Conservation (phyloP, 2,329 filamentous ascomycete species). For the Penicillium sp. region DNA sequence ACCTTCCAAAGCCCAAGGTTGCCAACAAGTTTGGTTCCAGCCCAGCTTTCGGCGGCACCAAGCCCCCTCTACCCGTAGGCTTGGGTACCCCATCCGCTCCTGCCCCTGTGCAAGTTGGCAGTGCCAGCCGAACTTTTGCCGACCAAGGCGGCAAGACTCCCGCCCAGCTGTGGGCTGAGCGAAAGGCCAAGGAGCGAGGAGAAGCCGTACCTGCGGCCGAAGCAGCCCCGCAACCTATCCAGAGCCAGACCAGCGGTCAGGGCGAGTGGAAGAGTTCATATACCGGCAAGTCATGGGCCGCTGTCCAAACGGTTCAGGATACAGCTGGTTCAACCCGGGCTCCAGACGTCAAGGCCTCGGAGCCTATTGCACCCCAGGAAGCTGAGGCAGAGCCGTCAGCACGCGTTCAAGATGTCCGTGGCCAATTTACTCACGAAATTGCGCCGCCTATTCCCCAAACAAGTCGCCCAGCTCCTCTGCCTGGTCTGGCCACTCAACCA, state of each 20-base stretch:
- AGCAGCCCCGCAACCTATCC: slow-evolving; percentile 55
- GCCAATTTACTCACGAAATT: slow-evolving; percentile 77
- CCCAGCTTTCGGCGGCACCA: slow-evolving; percentile 80
- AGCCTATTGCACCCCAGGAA: slow-evolving; percentile 49
- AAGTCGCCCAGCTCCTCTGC: slow-evolving; percentile 71
- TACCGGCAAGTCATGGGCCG: slow-evolving; percentile 82
- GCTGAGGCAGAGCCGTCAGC: slow-evolving; percentile 60
- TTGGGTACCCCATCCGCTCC: slow-evolving; percentile 64
- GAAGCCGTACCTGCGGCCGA: slow-evolving; percentile 48
- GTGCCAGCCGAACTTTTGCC: slow-evolving; percentile 89
- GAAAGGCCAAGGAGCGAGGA: slow-evolving; percentile 79
- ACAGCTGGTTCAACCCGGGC: slow-evolving; percentile 64
- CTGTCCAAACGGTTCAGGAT: slow-evolving; percentile 73
- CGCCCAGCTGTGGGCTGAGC: slow-evolving; percentile 95
- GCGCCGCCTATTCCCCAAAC: slow-evolving; percentile 64
- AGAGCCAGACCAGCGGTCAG: slow-evolving; percentile 70
- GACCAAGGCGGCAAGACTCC: slow-evolving; percentile 95
- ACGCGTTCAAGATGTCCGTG: slow-evolving; percentile 72
- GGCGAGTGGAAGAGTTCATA: slow-evolving; percentile 90
- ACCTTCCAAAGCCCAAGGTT: slow-evolving; percentile 91
- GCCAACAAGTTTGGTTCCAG: slow-evolving; percentile 80
- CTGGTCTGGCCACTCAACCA: slow-evolving; percentile 68
- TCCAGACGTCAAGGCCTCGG: slow-evolving; percentile 59
- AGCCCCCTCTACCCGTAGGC: slow-evolving; percentile 75
- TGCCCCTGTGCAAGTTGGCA: slow-evolving; percentile 63